Evolutionary conservation across 495 filamentous ascomycete species (phyloP).

Genomic region (Platismatia glauca): DNA sequence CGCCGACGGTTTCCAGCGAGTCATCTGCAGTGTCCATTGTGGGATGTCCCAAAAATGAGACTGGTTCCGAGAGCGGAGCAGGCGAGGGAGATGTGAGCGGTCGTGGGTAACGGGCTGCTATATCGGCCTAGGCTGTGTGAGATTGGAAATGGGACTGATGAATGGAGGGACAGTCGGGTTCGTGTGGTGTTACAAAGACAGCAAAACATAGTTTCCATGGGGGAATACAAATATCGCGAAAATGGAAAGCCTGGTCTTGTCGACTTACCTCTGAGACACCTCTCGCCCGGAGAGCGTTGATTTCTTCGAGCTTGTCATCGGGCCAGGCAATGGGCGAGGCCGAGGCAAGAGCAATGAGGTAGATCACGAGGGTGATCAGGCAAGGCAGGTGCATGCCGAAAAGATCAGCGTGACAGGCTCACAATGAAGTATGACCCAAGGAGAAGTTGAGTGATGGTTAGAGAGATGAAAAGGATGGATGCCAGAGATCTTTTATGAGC

Average conservation of each 20-base stretch:
- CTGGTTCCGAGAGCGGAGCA: neutral
- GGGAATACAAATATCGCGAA: neutral
- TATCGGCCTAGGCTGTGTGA: neutral
- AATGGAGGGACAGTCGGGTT: neutral
- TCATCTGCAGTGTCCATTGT: neutral
- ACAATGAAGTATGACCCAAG: neutral
- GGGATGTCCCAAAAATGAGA: neutral
- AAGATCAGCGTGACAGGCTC: neutral
- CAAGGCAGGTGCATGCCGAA: neutral
- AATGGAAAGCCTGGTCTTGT: neutral
- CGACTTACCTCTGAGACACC: conserved; percentile 14
- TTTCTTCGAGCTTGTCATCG: conserved; percentile 7
- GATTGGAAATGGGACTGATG: neutral
- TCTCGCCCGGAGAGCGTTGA: conserved; percentile 15
- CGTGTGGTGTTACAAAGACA: neutral
- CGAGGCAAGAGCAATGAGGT: neutral
- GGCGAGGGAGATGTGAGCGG: neutral
- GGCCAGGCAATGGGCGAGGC: conserved; percentile 12
- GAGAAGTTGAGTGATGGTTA: neutral
- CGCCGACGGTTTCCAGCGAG: neutral
- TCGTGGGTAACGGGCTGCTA: conserved; percentile 9
- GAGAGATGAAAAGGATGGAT: neutral
- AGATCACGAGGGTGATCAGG: neutral
- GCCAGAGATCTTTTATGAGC: neutral
- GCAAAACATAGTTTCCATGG: neutral